These are phyloP conservation scores for Cladosporium sp. DNA, from an alignment of 2,329 filamentous ascomycete genomes.

Conservation along the genomic window DNA sequence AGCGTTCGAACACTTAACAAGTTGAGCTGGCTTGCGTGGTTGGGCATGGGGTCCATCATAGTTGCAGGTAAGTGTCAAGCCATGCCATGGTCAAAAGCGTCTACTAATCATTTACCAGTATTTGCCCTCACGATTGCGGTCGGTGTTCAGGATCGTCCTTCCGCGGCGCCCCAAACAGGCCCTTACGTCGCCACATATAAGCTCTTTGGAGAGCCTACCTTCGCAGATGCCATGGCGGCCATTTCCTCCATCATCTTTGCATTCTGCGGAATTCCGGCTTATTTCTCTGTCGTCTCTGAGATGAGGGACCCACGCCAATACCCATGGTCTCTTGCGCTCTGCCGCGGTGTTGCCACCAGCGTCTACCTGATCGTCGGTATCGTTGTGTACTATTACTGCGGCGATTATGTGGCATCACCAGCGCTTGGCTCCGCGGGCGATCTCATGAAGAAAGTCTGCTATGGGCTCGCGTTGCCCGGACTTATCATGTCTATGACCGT, in stretches of 20 bases:
- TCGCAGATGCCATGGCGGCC: conserved; percentile 15
- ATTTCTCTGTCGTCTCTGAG: conserved; percentile 37
- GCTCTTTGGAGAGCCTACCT: conserved; percentile 18
- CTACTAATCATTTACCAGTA: conserved; percentile 7
- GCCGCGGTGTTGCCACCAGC: conserved; percentile 18
- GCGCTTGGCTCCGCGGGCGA: conserved; percentile 45
- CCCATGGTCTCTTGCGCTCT: conserved; percentile 31
- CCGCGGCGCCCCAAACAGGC: conserved; percentile 29
- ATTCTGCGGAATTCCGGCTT: conserved; percentile 36
- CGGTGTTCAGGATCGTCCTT: conserved; percentile 33
- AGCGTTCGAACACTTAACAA: conserved; percentile 35
- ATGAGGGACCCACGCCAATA: conserved; percentile 36
- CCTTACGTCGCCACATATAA: conserved; percentile 28
- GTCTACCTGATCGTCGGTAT: conserved; percentile 37
- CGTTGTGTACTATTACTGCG: conserved; percentile 47
- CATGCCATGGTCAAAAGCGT: no score
- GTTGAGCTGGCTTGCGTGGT: conserved; percentile 34
- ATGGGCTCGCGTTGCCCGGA: conserved; percentile 34
- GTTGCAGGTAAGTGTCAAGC: conserved; percentile 12
- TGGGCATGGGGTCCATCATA: conserved; percentile 27
- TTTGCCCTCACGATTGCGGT: conserved; percentile 34
- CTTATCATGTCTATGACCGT: conserved; percentile 24
- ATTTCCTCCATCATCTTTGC: conserved; percentile 34
- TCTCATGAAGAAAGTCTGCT: conserved; percentile 43
- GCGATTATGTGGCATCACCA: conserved; percentile 45